Percentiles rank a stretch among this genome's conserved stretches.
phyloP scores from a whole-genome alignment of 208 protist genomes.

The Tritrichomonas musculus region DNA sequence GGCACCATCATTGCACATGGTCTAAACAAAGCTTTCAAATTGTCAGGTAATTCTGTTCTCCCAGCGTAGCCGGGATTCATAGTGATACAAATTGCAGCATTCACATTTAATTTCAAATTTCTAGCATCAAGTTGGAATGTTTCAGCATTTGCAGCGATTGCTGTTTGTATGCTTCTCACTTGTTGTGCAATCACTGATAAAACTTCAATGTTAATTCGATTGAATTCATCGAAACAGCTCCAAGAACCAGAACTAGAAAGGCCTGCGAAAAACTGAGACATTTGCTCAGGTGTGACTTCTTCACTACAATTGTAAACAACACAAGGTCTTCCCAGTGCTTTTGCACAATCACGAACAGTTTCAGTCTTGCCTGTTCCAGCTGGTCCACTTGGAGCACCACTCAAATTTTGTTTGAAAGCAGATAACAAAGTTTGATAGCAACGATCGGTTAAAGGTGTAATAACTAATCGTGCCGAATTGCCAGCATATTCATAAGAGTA shows the following conservation, averaged over 20 bases:
- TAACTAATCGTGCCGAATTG: slow-evolving; percentile 61
- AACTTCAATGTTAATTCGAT: slow-evolving; percentile 95
- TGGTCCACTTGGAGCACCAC: slow-evolving; percentile 59
- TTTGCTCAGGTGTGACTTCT: slow-evolving; percentile 45
- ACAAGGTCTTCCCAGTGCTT: slow-evolving; percentile 61
- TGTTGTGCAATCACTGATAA: slow-evolving; percentile 91
- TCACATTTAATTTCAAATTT: slow-evolving; percentile 74
- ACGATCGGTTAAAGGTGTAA: slow-evolving; percentile 67
- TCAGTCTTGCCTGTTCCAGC: slow-evolving; percentile 68
- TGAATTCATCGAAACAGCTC: slow-evolving; percentile 96
- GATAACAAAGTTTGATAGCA: slow-evolving; percentile 58
- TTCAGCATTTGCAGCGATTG: slow-evolving; percentile 67
- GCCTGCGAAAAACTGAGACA: slow-evolving; percentile 91
- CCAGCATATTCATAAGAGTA: slow-evolving; percentile 70
- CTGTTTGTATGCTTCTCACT: slow-evolving; percentile 84
- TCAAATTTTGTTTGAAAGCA: slow-evolving; percentile 55
- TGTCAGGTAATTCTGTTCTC: slow-evolving; percentile 89
- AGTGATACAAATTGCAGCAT: slow-evolving; percentile 90
- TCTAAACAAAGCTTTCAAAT: slow-evolving; percentile 71
- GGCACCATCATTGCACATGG: slow-evolving; percentile 89
- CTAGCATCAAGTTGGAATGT: slow-evolving; percentile 81
- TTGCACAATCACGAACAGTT: slow-evolving; percentile 62
- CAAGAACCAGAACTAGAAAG: slow-evolving; percentile 87
- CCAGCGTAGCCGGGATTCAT: slow-evolving; percentile 97
- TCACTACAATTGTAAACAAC: slow-evolving; percentile 35